These are phyloP conservation scores for Gymnopilus junonius DNA, from an alignment of 768 basidiomycete genomes.

Conservation along the genomic window DNA sequence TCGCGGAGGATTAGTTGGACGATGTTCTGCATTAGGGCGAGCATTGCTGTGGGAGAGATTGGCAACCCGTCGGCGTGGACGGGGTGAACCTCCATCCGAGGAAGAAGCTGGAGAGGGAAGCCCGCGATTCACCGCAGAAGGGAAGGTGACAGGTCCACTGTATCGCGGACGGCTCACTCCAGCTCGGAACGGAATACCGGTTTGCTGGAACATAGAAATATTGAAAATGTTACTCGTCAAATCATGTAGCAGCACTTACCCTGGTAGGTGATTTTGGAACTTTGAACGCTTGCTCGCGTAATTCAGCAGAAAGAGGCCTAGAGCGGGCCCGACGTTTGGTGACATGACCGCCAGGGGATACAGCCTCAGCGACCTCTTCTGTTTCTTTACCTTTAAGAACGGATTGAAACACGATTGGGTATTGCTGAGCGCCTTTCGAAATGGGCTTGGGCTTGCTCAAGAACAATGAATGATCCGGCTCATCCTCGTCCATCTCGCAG, in stretches of 20 bases:
- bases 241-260: slow-evolving; percentile 34
- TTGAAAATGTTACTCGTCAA: slow-evolving; percentile 1
- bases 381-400: slow-evolving; percentile 42
- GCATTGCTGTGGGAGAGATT: not conserved
- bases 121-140: slow-evolving; percentile 46
- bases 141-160: slow-evolving; percentile 43
- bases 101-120: slow-evolving; percentile 44
- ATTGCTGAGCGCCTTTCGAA: slow-evolving; percentile 20
- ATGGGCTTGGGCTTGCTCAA: slow-evolving; percentile 27
- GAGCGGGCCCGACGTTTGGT: slow-evolving; percentile 76
- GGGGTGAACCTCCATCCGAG: slow-evolving; percentile 56
- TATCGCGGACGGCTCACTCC: slow-evolving; percentile 30
- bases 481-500: slow-evolving; percentile 51
- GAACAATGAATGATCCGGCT: slow-evolving; percentile 38
- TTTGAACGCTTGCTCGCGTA: slow-evolving; percentile 54
- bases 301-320: slow-evolving; percentile 69
- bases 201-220: slow-evolving; percentile 19
- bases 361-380: slow-evolving; percentile 67
- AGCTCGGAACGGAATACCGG: slow-evolving; percentile 20
- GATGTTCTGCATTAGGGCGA: slow-evolving; percentile 14
- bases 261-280: slow-evolving; percentile 46
- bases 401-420: slow-evolving; percentile 21
- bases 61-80: slow-evolving; percentile 53
- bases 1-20: slow-evolving; percentile 32
- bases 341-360: slow-evolving; percentile 80